phyloP scores from a whole-genome alignment of 345 rosid genomes.

The Microcos paniculata region DNA sequence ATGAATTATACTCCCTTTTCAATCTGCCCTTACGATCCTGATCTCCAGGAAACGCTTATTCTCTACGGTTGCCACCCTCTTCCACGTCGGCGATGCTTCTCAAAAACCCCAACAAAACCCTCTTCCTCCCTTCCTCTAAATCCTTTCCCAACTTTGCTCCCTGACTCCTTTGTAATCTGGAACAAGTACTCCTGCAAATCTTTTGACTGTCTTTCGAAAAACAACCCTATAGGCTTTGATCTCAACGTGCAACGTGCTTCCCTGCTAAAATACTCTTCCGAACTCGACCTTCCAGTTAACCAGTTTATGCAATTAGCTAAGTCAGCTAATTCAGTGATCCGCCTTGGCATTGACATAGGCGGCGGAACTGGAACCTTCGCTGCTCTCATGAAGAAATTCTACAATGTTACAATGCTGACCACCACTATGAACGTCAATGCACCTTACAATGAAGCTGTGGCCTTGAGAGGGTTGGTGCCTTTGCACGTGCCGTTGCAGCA shows the following conservation, averaged over 20 bases:
- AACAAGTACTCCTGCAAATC: conserved; percentile 65
- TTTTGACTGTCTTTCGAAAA: conserved; percentile 61
- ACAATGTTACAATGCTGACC: conserved; percentile 70
- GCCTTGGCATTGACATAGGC: conserved; percentile 86
- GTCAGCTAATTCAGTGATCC: conserved; percentile 50
- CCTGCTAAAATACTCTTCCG: conserved; percentile 54
- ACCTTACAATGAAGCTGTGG: conserved; percentile 89
- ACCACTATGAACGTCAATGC: conserved; percentile 91
- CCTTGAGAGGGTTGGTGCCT: conserved; percentile 83
- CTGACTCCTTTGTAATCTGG: conserved; percentile 74
- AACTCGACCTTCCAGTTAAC: conserved; percentile 82
- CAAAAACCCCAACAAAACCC: conserved; percentile 62
- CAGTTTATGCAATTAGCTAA: conserved; percentile 77
- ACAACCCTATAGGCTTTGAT: conserved; percentile 66
- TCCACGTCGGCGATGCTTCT: conserved; percentile 99
- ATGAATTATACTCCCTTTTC: conserved; percentile 88
- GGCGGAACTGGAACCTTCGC: conserved; percentile 93
- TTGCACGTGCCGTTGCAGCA: conserved; percentile 94
- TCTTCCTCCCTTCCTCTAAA: conserved; percentile 40
- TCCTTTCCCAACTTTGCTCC: conserved; percentile 60
- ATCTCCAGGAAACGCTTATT: conserved; percentile 80
- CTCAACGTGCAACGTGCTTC: conserved; percentile 44
- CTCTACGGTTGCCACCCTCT: conserved; percentile 96
- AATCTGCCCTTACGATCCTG: conserved; percentile 68
- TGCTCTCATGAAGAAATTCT: conserved; percentile 61